phyloP scores from a whole-genome alignment of 306 rosid genomes.

The Prunus mume region DNA sequence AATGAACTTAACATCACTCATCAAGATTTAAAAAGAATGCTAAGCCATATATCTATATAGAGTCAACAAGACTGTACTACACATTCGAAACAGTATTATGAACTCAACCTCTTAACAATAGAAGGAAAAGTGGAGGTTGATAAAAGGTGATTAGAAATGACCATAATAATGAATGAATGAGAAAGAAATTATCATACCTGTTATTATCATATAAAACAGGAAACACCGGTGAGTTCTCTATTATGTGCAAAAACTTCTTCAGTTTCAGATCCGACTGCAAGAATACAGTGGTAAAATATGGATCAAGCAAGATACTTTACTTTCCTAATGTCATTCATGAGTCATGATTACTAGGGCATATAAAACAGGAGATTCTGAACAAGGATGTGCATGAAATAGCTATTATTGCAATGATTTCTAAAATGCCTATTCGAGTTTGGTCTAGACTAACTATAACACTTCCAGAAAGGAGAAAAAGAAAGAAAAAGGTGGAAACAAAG shows the following conservation, averaged over 20 bases:
- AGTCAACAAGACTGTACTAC: background rate
- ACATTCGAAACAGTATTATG: background rate
- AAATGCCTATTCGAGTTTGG: background rate
- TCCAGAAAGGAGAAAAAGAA: background rate
- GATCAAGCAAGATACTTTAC: constrained; percentile 24
- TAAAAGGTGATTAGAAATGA: constrained; percentile 4
- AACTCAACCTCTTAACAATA: constrained; percentile 6
- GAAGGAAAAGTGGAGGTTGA: background rate
- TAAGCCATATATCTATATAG: background rate
- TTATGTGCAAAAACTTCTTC: constrained; percentile 95
- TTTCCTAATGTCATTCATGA: constrained; percentile 1
- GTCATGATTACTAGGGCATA: background rate
- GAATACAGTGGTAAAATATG: constrained; percentile 19
- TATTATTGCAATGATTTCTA: background rate
- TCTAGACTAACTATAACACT: background rate
- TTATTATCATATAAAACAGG: constrained; percentile 77
- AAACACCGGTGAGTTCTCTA: constrained; percentile 68
- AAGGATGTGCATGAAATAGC: background rate
- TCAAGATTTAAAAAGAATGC: background rate
- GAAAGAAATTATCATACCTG: constrained; percentile 41
- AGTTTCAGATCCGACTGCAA: constrained; percentile 88
- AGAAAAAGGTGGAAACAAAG: background rate
- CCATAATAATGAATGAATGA: background rate
- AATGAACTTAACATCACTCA: background rate
- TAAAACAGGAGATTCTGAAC: background rate